Base-by-base conservation (phyloP, 306 rosid species). In the Sphenostylis stenocarpa region DNA sequence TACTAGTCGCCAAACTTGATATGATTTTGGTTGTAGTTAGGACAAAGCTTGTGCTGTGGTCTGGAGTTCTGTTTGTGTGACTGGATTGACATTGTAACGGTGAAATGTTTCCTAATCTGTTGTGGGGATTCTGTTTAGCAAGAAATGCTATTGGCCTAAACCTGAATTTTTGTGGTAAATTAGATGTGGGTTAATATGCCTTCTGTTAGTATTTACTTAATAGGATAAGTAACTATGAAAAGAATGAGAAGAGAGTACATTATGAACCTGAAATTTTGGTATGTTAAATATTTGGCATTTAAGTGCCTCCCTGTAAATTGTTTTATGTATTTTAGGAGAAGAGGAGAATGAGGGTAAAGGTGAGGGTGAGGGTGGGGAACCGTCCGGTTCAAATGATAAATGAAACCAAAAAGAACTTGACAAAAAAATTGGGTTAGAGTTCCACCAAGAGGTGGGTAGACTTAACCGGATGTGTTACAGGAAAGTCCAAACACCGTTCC, bases 21-120 rank as follows among this genome's bases (percentile, higher is more conserved):
- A 57, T 65, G 65, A 36, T 45, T 67, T 47, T 75, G 36, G 43
- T 20, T 81, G 3, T 77, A 52, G 9, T 43, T 29, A 14, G 45
- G 63, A 21, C 20, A 57, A 20, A 0, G 17, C 23, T 58, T 73
- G 33, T 47, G 13, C 24, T 17, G 29, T 26, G 38, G 65, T 47
- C 57, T 67, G 12, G 31, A 78, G 73, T 73, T 77, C 6, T 26
- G 19, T 2, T 20, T 38, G 26, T 41, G 20, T 24, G 21, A 10
- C 49, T 55, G 57, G 38, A 33, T n/a, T 71, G 5, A 71, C 23
- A 5, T 38, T 72, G 57, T 16, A 34, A 17, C 31, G 14, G 13
- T 47, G 15, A 56, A 13, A 4, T 31, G 41, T 9, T 69, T 78
- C 39, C 20, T 45, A 62, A 23, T 20, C n/a, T 16, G 34, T 14